These are phyloP conservation scores for Angophora floribunda DNA, from an alignment of 345 rosid genomes.

Conservation along the genomic window DNA sequence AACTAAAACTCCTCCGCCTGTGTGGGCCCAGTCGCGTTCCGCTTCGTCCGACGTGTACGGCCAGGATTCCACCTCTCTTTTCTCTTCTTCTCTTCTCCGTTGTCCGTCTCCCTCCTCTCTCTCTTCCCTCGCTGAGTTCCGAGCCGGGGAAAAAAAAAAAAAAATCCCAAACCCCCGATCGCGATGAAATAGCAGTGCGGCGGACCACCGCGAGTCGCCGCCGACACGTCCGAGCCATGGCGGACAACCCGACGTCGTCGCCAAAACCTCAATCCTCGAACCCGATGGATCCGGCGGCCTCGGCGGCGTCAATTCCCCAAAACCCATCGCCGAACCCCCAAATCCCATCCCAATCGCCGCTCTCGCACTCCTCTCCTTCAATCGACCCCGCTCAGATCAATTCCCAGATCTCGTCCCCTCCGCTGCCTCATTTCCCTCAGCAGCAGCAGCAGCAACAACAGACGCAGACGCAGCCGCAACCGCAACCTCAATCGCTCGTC, in stretches of 20 bases:
- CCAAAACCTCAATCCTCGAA: slow-evolving; percentile 13
- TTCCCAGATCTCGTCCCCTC: slow-evolving; percentile 40
- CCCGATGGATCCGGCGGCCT: background rate
- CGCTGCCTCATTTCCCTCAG: slow-evolving; percentile 29
- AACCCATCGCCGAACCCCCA: slow-evolving; percentile 1
- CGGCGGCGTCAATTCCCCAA: background rate
- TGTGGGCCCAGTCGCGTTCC: background rate
- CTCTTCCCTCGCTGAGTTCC: background rate
- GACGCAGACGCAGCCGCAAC: slow-evolving; percentile 17
- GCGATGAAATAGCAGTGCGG: background rate
- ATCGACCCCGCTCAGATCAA: slow-evolving; percentile 10
- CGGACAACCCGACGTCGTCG: slow-evolving; percentile 3
- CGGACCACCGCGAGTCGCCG: background rate
- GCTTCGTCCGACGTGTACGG: background rate
- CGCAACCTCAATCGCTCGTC: background rate
- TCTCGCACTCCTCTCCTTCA: slow-evolving; percentile 21
- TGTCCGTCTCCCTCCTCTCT: background rate
- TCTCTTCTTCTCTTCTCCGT: background rate
- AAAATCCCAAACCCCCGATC: background rate
- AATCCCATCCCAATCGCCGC: slow-evolving; percentile 21
- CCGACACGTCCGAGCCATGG: background rate
- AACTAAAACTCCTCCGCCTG: background rate
- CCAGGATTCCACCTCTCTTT: background rate
- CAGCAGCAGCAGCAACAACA: slow-evolving; percentile 28
- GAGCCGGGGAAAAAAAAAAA: background rate